Base-by-base conservation (phyloP, 106 monocot species). In the Acorus calamus region DNA sequence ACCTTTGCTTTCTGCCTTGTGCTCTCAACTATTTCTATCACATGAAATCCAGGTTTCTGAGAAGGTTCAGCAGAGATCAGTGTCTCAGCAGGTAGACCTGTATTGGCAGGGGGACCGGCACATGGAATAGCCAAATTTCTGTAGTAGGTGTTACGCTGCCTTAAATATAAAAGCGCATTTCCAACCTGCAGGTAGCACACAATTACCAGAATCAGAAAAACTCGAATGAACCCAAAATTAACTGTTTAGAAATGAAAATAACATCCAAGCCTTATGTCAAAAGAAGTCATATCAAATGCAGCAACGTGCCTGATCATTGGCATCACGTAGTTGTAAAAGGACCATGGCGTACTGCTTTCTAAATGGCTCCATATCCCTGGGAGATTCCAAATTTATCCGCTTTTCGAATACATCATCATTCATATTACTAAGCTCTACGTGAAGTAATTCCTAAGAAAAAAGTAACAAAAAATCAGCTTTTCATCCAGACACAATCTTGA, bases 71-170 rank as follows among this genome's bases (percentile, higher is more conserved):
- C 28, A 28, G 28, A 28, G 28, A 28, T 1, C 28, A 28, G 28
- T 28, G 73, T 65, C 54, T 73, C 69, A 64, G 61, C 45, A 53
- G 72, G 13, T 41, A 61, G 78, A n/a, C 14, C 75, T 53, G 77
- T 62, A 76, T 70, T 75, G 58, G 84, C 84, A 14, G 71, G 55
- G 47, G 78, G 47, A 51, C 77, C 81, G 49, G 64, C 42, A 70
- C 76, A 77, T 46, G 78, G 58, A 64, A 70, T 76, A 60, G 69
- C 63, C 61, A 74, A 69, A 68, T 53, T 60, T 14, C 49, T 8
- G 4, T 14, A 11, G 42, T 50, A 52, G 51, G 51, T 51, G 11
- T 61, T 53, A 10, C 7, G 48, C 49, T 69, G 69, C 69, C 50
- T 69, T 59, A 50, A 49, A 59, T 41, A 50, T 49, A 4, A 5